Base-by-base conservation (phyloP, 139 green algal genomes). In the Coccomyxa sp. region DNA sequence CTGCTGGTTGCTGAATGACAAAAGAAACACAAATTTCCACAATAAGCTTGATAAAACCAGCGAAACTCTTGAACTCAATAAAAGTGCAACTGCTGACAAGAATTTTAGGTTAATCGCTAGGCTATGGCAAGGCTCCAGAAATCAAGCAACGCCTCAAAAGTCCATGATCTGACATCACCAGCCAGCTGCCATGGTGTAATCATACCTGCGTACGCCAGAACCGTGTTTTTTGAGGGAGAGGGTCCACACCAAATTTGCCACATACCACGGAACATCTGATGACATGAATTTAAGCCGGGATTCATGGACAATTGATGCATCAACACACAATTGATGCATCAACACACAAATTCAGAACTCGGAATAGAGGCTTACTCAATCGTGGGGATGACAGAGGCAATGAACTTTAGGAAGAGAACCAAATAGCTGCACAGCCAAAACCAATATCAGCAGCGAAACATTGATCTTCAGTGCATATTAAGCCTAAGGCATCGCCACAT, bases 321-420 rank as follows among this genome's bases (percentile, higher is more conserved):
- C 27, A n/a, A n/a, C n/a, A 27, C 1, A 23, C 59, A 16, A 23
- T 11, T 18, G n/a, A n/a, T n/a, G n/a, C n/a, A n/a, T n/a, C n/a
- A n/a, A n/a, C 15, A 3, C 4, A 28, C 31, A 12, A 38, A 59
- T 4, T 23, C 30, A 38, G 31, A 78, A 51, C 38, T 51, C 38
- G 38, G 38, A 51, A 3, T 51, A 11, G 38, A 16, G 28, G 0
- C 28, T 25, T 71, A 98, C 89, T 98, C 91, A 28, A 98, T 98
- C 10, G 95, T 98, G 32, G 95, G 95, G 25, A 98, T 90, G n/a
- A 98, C 93, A 13, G 91, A 95, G 10, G 94, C 91, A 38, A 98
- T 98, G 86, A 98, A 98, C 89, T 98, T 98, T 13, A 98, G 90
- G 88, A 98, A 98, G 13, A 98, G 87, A 16, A 98, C 84, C 80